Percentiles rank a stretch among this genome's conserved stretches.
Evolutionary conservation across 768 basidiomycete species (phyloP).

Genomic region (Tulasnella sp.): DNA sequence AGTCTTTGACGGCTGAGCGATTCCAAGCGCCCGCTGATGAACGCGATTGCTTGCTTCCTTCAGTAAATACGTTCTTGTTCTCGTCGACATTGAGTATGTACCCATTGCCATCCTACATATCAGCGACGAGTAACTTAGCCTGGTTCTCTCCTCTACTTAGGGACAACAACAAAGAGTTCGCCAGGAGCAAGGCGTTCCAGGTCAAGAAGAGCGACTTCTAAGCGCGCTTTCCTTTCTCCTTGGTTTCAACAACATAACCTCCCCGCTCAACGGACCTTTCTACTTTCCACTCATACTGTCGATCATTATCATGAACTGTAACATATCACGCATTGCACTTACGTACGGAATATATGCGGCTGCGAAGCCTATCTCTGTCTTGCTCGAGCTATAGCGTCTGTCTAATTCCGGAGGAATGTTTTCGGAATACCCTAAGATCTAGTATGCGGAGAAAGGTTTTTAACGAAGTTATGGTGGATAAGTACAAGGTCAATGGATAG

Average conservation of each 20-base stretch:
- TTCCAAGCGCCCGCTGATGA: no score
- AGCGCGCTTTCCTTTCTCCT: not conserved
- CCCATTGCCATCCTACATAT: not conserved
- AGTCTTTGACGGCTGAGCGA: not conserved
- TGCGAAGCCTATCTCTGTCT: not conserved
- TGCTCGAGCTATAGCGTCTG: not conserved
- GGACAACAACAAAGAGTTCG: not conserved
- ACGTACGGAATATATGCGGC: not conserved
- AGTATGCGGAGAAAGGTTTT: no score
- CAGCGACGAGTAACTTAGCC: not conserved
- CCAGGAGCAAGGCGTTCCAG: not conserved
- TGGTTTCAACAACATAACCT: not conserved
- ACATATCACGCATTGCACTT: not conserved
- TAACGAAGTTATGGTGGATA: no score
- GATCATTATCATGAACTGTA: not conserved
- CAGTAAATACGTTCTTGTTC: not conserved
- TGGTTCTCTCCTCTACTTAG: not conserved
- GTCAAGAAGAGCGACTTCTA: constrained; percentile 15
- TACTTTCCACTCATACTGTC: not conserved
- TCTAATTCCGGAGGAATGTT: no score
- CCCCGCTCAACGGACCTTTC: not conserved
- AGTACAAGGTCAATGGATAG: no score
- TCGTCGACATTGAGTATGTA: not conserved
- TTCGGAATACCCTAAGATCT: no score
- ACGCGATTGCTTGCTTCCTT: not conserved